A percentile compares a stretch with the other conserved stretches of the same genome.
Evolutionary conservation across 495 filamentous ascomycete species (phyloP).

Genomic region (Hapsidospora chrysogenum): DNA sequence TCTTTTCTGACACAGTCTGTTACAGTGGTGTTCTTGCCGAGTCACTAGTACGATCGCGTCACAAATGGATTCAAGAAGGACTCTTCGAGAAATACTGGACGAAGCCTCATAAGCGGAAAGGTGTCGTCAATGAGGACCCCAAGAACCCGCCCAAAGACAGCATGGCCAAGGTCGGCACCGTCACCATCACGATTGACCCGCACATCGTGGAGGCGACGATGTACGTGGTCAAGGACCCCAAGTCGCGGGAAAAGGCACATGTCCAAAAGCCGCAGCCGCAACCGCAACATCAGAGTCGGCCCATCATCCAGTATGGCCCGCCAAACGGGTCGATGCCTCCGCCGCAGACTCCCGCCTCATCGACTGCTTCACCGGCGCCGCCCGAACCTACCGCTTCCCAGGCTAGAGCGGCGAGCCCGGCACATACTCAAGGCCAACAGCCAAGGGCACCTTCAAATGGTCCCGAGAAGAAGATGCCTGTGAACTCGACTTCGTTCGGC

Average conservation of each 20-base stretch:
- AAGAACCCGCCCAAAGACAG: constrained; percentile 73
- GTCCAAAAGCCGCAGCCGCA: neutral
- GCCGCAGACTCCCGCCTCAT: constrained; percentile 29
- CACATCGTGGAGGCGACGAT: constrained; percentile 81
- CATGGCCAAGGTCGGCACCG: constrained; percentile 69
- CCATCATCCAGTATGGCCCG: constrained; percentile 56
- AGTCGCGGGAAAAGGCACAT: constrained; percentile 13
- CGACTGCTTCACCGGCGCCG: constrained; percentile 7
- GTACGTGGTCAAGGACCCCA: constrained; percentile 65
- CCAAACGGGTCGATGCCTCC: constrained; percentile 40
- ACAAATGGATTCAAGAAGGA: constrained; percentile 76
- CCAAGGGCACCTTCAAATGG: no score
- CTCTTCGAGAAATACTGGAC: constrained; percentile 90
- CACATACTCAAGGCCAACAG: no score
- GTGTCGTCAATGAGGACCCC: constrained; percentile 45
- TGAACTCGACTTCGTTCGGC: no score
- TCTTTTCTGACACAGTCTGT: no score
- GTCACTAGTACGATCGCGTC: constrained; percentile 68
- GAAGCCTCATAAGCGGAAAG: constrained; percentile 72
- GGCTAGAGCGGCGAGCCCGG: no score
- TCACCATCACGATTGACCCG: constrained; percentile 73
- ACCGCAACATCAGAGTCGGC: constrained; percentile 19
- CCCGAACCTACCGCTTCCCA: constrained; percentile 3
- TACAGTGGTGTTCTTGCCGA: constrained; percentile 66
- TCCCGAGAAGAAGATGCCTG: no score